A percentile compares a stretch with the other conserved stretches of the same genome.
Evolutionary conservation across 2,329 filamentous ascomycete genomes (phyloP).

Genomic region (Blastomyces emzantsi): DNA sequence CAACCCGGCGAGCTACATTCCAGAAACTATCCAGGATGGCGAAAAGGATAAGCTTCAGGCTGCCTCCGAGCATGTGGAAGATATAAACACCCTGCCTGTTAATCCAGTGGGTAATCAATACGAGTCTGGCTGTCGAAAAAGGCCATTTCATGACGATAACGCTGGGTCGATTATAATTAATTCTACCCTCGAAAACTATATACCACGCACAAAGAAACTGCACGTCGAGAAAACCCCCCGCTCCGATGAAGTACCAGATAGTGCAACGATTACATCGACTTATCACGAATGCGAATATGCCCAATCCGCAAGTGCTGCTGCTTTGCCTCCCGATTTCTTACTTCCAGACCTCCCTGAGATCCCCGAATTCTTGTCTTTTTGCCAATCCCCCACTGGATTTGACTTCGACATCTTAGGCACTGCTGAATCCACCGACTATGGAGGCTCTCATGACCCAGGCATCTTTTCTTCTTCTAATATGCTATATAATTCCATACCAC

Average conservation of each 20-base stretch:
- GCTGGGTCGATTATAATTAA: not conserved
- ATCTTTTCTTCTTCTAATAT: not conserved
- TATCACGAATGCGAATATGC: not conserved
- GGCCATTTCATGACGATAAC: not conserved
- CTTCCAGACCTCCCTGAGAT: slow-evolving; percentile 1
- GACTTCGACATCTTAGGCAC: not conserved
- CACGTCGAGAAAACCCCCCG: not conserved
- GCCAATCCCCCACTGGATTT: not conserved
- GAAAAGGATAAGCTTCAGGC: not conserved
- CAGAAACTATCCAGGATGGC: not conserved
- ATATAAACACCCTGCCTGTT: not conserved
- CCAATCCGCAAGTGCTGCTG: not conserved
- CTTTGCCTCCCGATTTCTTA: not conserved
- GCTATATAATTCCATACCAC: not conserved
- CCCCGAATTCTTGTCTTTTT: not conserved
- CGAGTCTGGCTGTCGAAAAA: not conserved
- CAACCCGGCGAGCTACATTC: too few relatives aligned
- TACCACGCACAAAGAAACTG: not conserved
- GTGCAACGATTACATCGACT: not conserved
- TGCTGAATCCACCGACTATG: not conserved
- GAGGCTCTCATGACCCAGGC: not conserved
- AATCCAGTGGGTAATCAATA: not conserved
- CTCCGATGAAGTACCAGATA: not conserved
- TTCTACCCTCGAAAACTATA: not conserved
- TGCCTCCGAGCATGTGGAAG: not conserved